A percentile compares a stretch with the other conserved stretches of the same genome.
Evolutionary conservation across 148 eudicot genomes (phyloP).

Genomic region (Vaccinium macrocarpon): DNA sequence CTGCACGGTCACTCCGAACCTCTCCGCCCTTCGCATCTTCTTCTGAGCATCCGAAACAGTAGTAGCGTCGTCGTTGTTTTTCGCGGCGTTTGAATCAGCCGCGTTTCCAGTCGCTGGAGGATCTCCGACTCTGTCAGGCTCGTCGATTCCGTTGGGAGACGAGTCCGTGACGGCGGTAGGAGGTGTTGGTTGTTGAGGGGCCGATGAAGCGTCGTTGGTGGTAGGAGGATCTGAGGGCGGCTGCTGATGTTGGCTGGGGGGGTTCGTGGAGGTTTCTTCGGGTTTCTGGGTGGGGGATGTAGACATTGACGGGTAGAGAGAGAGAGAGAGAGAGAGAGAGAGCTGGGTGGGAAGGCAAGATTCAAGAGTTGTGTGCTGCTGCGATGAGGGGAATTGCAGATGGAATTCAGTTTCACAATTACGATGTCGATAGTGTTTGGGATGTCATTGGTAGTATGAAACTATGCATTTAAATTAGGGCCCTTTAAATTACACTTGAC

Average conservation of each 20-base stretch:
- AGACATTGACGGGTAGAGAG: conserved; percentile 24
- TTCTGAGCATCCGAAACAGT: conserved; percentile 43
- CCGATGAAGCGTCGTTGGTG: neutral
- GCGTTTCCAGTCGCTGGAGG: neutral
- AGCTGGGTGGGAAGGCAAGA: too few species aligned
- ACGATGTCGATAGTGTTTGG: too few species aligned
- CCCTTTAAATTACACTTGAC: too few species aligned
- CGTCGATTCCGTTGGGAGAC: conserved; percentile 17
- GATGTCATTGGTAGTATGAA: too few species aligned
- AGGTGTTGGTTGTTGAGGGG: neutral
- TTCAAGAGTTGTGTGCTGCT: too few species aligned
- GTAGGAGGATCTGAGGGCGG: conserved; percentile 15
- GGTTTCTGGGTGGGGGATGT: conserved; percentile 19
- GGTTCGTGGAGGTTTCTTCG: conserved; percentile 32
- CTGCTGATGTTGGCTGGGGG: conserved; percentile 16
- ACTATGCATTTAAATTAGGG: too few species aligned
- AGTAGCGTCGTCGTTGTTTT: conserved; percentile 10
- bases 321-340: neutral
- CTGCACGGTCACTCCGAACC: conserved; percentile 76
- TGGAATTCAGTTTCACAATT: neutral
- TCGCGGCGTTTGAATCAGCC: conserved; percentile 12
- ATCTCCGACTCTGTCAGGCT: conserved; percentile 14
- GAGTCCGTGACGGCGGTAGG: neutral
- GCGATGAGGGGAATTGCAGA: neutral
- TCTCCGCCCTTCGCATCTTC: conserved; percentile 79